phyloP scores from a whole-genome alignment of 208 protist genomes.

The Porcisia deanei region DNA sequence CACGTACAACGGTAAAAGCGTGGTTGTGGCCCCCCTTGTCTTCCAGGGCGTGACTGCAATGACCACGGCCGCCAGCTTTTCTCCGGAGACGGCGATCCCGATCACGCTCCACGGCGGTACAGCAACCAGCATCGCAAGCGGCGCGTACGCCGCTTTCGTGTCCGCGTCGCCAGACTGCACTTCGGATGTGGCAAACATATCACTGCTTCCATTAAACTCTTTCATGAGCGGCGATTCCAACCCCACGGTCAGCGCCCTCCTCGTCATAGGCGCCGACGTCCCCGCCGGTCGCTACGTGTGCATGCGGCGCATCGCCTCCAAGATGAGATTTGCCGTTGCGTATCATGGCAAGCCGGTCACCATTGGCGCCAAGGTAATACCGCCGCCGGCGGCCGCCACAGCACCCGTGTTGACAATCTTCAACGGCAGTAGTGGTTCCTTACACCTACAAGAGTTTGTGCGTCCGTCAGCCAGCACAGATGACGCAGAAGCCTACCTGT shows the following conservation, averaged over 20 bases:
- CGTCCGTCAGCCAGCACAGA: slow-evolving; percentile 2
- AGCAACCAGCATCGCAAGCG: slow-evolving; percentile 36
- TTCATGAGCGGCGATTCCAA: slow-evolving; percentile 21
- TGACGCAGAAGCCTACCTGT: slow-evolving; percentile 26
- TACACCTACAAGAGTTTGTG: slow-evolving; percentile 40
- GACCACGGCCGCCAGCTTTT: slow-evolving; percentile 27
- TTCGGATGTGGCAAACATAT: slow-evolving; percentile 16
- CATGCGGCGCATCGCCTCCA: slow-evolving; percentile 35
- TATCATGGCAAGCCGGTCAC: slow-evolving; percentile 17
- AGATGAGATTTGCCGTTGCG: slow-evolving; percentile 16
- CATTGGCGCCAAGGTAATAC: neutral
- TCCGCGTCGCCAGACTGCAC: slow-evolving; percentile 41
- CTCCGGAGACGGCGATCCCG: slow-evolving; percentile 32
- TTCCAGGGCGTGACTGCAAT: slow-evolving; percentile 29
- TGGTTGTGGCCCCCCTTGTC: slow-evolving; percentile 39
- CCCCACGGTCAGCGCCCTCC: slow-evolving; percentile 11
- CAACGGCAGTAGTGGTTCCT: slow-evolving; percentile 47
- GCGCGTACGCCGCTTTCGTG: slow-evolving; percentile 43
- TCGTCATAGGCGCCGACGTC: slow-evolving; percentile 7
- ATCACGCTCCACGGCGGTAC: slow-evolving; percentile 47
- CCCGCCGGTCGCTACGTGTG: slow-evolving; percentile 23
- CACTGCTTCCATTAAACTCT: slow-evolving; percentile 32
- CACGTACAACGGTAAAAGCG: slow-evolving; percentile 29
- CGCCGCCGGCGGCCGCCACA: neutral
- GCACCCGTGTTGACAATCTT: slow-evolving; percentile 37